A percentile compares a stretch with the other conserved stretches of the same genome.
These are phyloP conservation scores for Kodamaea neixiangensis DNA, from an alignment of 805 yeast species.

Conservation along the genomic window DNA sequence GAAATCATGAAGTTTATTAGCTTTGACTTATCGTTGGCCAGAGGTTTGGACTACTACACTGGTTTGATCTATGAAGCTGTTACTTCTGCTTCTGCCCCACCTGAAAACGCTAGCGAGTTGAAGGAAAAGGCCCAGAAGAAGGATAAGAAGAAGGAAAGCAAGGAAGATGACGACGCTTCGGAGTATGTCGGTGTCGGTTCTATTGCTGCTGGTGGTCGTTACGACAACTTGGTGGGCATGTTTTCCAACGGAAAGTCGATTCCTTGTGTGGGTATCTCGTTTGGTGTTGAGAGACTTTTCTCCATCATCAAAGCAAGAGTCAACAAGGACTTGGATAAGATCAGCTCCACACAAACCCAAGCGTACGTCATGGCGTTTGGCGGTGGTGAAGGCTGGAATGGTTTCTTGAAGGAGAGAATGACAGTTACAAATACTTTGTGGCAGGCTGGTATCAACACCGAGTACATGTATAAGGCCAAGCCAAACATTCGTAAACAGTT, in stretches of 20 bases:
- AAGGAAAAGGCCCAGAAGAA: slow-evolving; percentile 43
- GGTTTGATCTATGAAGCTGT: slow-evolving; percentile 97
- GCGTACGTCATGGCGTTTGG: slow-evolving; percentile 98
- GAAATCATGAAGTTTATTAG: slow-evolving; percentile 67
- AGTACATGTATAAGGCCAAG: slow-evolving; percentile 88
- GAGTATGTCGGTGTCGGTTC: slow-evolving; percentile 98
- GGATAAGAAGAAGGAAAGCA: slow-evolving; percentile 31
- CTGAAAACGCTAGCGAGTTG: slow-evolving; percentile 70
- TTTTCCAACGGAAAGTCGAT: slow-evolving; percentile 88
- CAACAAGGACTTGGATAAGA: slow-evolving; percentile 54
- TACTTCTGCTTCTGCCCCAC: slow-evolving; percentile 95
- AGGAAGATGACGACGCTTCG: slow-evolving; percentile 85
- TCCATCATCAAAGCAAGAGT: slow-evolving; percentile 82
- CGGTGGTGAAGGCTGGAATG: slow-evolving; percentile 96
- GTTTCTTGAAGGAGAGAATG: slow-evolving; percentile 92
- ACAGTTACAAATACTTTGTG: slow-evolving; percentile 77
- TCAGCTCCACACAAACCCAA: slow-evolving; percentile 86
- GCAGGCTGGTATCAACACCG: slow-evolving; percentile 87
- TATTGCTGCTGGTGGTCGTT: slow-evolving; percentile 98
- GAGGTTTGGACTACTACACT: slow-evolving; percentile 97
- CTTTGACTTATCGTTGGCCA: slow-evolving; percentile 91
- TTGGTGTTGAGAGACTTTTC: slow-evolving; percentile 94
- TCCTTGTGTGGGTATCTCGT: slow-evolving; percentile 97
- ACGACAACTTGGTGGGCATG: slow-evolving; percentile 96
- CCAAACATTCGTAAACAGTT: slow-evolving; percentile 95